Evolutionary conservation across 2,329 filamentous ascomycete species (phyloP).

Genomic region (Bretziella fagacearum): DNA sequence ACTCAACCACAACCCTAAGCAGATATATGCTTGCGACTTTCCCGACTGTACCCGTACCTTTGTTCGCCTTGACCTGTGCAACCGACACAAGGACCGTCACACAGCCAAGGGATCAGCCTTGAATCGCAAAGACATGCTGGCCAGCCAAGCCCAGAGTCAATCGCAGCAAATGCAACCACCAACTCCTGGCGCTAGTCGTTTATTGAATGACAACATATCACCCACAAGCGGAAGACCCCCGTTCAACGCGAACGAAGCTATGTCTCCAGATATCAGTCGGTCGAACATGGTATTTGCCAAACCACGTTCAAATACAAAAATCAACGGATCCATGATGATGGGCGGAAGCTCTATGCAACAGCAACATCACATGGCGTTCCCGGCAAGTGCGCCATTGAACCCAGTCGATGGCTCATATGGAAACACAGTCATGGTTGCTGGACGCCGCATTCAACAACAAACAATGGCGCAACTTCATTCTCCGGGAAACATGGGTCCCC

Average conservation of each 20-base stretch:
- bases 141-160: constrained; percentile 18
- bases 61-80: constrained; percentile 81
- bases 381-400: constrained; percentile 11
- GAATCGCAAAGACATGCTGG: constrained; percentile 45
- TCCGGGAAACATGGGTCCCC: constrained; percentile 5
- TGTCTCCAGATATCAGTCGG: constrained; percentile 32
- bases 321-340: not conserved
- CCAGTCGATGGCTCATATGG: constrained; percentile 12
- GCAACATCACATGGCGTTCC: constrained; percentile 16
- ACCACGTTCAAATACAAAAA: constrained; percentile 5
- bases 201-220: not conserved
- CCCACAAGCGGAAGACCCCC: not conserved
- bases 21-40: constrained; percentile 87
- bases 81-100: constrained; percentile 67
- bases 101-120: constrained; percentile 63
- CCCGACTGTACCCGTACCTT: constrained; percentile 81
- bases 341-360: not conserved
- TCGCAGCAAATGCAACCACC: constrained; percentile 1
- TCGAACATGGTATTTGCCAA: constrained; percentile 25
- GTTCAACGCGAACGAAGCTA: constrained; percentile 19
- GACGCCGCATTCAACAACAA: constrained; percentile 5
- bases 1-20: constrained; percentile 87
- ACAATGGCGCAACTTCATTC: constrained; percentile 2
- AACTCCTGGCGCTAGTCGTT: not conserved
- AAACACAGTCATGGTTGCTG: constrained; percentile 3